Base-by-base conservation (phyloP, 2,329 filamentous ascomycete species). In the Aspergillus oerlinghausenensis region DNA sequence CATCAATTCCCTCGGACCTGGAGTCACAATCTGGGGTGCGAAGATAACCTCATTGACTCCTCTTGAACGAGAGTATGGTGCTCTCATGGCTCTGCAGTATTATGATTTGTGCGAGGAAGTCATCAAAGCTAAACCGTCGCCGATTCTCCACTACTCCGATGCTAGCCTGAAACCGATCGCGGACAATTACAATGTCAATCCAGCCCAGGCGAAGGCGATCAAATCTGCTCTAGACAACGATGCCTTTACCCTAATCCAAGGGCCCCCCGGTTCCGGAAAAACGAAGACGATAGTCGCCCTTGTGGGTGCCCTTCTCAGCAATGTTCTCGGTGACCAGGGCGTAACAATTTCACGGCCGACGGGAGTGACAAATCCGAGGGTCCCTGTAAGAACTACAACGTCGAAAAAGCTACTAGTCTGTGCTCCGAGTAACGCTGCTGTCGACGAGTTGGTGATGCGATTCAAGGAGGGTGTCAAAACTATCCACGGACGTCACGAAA, bases 241-340 rank as follows among this genome's bases (percentile, higher is more conserved):
- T 74, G 95, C 91, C 0, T 99, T 99, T 69, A 97, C 94, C 3
- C 79, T 99, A 59, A 92, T 99, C 65, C 94, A 99, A 76, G 94
- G 90, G 55, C 94, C 94, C 51, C 94, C 94, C 1, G 94, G 94
- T 73, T 97, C 94, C 3, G 94, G 93, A 69, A 99, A 99, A 77
- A 99, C 94, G 0, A 99, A 99, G 73, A 99, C 94, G 0, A 99
- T 99, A 59, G 85, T 96, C 55, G 94, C 93, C 32, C 95, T 99
- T 80, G 92, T 97, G 25, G 94, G 94, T 38, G 90, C 91, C 40
- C 79, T 99, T 17, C 74, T 96, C 48, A 89, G 86, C 5, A 82
- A 84, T 42, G 79, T 65, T 51, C 80, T 84, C 52, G 77, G 78
- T 52, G 74, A 71, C 17, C 76, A 77, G 43, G 81, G 78, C 8